Conservation (phyloP, 108 stramenopile species). For the Poteriospumella lacustris region DNA sequence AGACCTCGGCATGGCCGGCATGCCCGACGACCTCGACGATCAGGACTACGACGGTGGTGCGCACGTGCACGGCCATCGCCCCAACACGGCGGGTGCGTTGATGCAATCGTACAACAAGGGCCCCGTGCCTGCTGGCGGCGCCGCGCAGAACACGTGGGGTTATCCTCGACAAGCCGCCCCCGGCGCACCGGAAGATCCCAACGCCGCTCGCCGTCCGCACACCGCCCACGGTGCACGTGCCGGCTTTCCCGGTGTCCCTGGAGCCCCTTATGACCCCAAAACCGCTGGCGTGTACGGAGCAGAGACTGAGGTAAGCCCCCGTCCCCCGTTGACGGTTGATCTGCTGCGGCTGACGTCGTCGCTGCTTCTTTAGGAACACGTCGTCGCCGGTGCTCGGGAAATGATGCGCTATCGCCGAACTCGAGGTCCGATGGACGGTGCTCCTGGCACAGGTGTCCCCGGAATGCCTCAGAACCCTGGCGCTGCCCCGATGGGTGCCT, state of each 20-base stretch:
- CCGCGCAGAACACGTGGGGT: not conserved
- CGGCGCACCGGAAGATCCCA: not conserved
- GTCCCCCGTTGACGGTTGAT: not conserved
- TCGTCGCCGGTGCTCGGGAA: slow-evolving; percentile 23
- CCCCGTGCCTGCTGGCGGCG: not conserved
- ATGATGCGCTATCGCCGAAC: slow-evolving; percentile 26
- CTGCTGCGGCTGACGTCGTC: not conserved
- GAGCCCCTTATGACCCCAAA: not conserved
- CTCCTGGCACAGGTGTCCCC: not conserved
- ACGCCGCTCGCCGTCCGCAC: not conserved
- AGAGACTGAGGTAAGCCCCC: not conserved
- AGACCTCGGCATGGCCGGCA: not conserved
- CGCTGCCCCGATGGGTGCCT: not conserved
- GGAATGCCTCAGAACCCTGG: not conserved
- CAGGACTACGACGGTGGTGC: not conserved
- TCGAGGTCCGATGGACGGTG: not conserved
- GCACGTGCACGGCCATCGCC: not conserved
- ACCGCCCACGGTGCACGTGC: slow-evolving; percentile 25
- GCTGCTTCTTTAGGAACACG: not conserved
- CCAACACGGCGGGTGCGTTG: not conserved
- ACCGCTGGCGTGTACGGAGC: not conserved
- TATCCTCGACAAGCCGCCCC: not conserved
- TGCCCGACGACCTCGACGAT: too few relatives aligned
- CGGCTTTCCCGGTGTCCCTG: not conserved
- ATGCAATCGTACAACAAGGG: not conserved